Base-by-base conservation (phyloP, 805 yeast species). In the Pachysolen tannophilus region DNA sequence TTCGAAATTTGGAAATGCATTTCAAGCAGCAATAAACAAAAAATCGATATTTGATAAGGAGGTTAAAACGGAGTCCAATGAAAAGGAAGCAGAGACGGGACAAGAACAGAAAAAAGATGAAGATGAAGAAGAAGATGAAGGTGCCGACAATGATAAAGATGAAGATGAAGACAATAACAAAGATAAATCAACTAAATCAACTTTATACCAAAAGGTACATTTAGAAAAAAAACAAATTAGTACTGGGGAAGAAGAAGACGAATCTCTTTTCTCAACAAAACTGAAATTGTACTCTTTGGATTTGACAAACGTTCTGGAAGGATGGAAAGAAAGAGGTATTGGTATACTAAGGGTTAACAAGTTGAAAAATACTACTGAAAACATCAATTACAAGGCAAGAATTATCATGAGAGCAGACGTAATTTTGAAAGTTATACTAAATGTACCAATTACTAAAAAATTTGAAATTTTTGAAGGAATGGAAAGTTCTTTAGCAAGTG, bases 281-380 rank as follows among this genome's bases (percentile, higher is more conserved):
- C 85, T 94, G 4, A 85, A 88, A 50, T 61, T 92, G 19, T 92
- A 88, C 52, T 77, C 73, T 20, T 60, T 85, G 46, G 82, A 83
- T 48, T 61, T 88, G 20, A 61, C 78, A 0, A 70, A 76, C 25
- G 65, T 82, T 3, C 54, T 70, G 7, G 75, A 69, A 13, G 96
- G 96, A 2, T 92, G 98, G 98, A 92, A 85, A 54, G 98, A 92
- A 58, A 75, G 92, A 50, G 98, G 98, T 17, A 67, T 82, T 28
- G 98, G 98, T 2, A 69, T 75, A 4, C 60, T 92, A n/a, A 95
- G 85, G 52, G 69, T 92, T 18, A 90, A 92, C 56, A 45, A 49
- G 34, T 39, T 53, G 19, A 33, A 38, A 10, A 39, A 41, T 4
- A 56, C 65, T 3, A 41, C 48, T 18, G 43, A 46, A 8, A 58